Evolutionary conservation across 2,329 filamentous ascomycete species (phyloP), one percentile per base, ranked within the genome.

Genomic region (Pseudogymnoascus sp.): DNA sequence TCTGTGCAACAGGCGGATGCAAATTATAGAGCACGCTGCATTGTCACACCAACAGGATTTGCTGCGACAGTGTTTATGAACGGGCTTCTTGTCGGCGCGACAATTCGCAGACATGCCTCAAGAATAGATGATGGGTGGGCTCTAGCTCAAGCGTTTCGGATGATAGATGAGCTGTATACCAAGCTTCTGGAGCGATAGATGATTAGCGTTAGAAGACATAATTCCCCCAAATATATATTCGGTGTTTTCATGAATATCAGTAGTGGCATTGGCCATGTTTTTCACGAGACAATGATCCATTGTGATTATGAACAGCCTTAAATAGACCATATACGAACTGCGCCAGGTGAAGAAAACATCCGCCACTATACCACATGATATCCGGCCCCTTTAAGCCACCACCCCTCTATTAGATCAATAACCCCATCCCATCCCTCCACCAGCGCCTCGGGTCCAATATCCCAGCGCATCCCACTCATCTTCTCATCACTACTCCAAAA

Each of bases 261-360:
- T 15, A 12, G 25, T 30, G 43, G 43, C 43, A 30, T 18, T 30
- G 25, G 43, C n/a, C 43, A 30, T 53, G 33, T 14, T 14, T 4
- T 53, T 20, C 47, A 53, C 47, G 33, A 12, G 47, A 53, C 47
- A 53, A 53, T 8, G 47, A 53, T 33, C 47, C 25, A 53, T 53
- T 53, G 47, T 53, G 18, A 53, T 53, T 53, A 53, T 33, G 47
- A 53, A 53, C 28, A 53, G 47, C 28, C 15, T 12, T 20, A 53
- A 53, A 53, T 53, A 53, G 47, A 53, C 47, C 28, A 33, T 53
- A 18, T 53, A 53, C 47, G 47, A 53, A 33, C 47, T 53, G 28
- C 47, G 47, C 47, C 47, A 53, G 47, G 47, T 53, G 47, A 53
- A 53, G 47, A 53, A 53, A 53, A 33, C 47, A 33, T 53, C 47